Percentiles rank a stretch among this genome's conserved stretches.
phyloP scores from a whole-genome alignment of 2,329 filamentous ascomycete genomes.

The Dissoconium aciculare region DNA sequence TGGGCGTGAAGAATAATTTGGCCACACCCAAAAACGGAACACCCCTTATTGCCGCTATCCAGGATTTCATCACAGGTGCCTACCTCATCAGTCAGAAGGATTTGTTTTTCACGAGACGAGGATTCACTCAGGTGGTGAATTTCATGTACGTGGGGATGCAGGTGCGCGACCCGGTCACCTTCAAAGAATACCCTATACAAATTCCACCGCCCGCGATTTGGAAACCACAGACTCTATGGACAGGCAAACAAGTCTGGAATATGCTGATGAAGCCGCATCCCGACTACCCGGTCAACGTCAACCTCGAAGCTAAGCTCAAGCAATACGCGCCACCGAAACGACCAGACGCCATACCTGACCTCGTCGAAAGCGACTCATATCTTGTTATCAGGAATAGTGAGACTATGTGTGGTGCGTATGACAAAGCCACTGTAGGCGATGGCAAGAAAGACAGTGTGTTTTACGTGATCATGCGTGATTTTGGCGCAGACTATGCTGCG shows the following conservation, averaged over 20 bases:
- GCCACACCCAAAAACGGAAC: conserved; percentile 95
- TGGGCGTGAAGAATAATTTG: conserved; percentile 96
- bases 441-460: conserved; percentile 98
- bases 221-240: conserved; percentile 81
- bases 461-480: conserved; percentile 91
- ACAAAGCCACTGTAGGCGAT: conserved; percentile 91
- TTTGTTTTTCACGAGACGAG: conserved; percentile 74
- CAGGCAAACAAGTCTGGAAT: conserved; percentile 92
- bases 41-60: conserved; percentile 95
- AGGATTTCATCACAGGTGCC: conserved; percentile 95
- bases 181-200: conserved; percentile 50
- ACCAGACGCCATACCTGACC: conserved; percentile 54
- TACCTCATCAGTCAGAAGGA: conserved; percentile 88
- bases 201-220: conserved; percentile 75
- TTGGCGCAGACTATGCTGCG: conserved; percentile 75
- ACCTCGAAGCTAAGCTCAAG: conserved; percentile 84
- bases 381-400: conserved; percentile 91
- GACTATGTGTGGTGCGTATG: conserved; percentile 94
- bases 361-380: conserved; percentile 62
- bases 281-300: conserved; percentile 66
- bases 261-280: conserved; percentile 81
- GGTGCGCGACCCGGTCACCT: conserved; percentile 32
- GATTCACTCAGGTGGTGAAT: conserved; percentile 78
- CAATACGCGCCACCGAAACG: conserved; percentile 53
- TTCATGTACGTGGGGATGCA: conserved; percentile 75